Evolutionary conservation across 345 rosid genomes (phyloP), one percentile per base, ranked within the genome.

Genomic region (Pugionium dolabratum): DNA sequence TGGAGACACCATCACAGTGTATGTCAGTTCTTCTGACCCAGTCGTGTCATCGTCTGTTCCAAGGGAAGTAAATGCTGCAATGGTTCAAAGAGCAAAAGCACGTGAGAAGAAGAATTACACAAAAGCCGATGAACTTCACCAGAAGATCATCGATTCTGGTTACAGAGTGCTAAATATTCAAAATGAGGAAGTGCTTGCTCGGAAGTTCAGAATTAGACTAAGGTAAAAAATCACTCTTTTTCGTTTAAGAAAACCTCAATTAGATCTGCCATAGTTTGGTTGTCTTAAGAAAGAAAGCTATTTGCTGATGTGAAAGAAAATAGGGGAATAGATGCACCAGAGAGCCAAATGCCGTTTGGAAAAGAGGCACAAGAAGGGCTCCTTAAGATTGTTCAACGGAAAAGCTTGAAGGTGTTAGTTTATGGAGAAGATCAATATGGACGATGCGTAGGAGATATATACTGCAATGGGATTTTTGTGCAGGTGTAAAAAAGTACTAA

Each of bases 271-370:
- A 40, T 64, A 34, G 46, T 41, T 42, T 40, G 5, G 34, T 72
- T 56, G 48, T 18, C 71, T 49, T 46, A 58, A 29, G 4, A 5
- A 37, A 4, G 6, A 11, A 47, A 56, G 3, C 2, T 41, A 0
- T 57, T 50, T 58, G 66, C 40, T 60, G 52, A 8, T 54, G 72
- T 58, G 63, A 74, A 66, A 59, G 27, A 32, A 48, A 60, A 51
- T 67, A 93, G 96, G 78, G 98, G 97, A 63, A 90, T 93, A 62
- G 98, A 93, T 80, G 91, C 97, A 62, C 98, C 92, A 9, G 94
- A 90, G 77, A 77, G 85, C 46, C 41, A 50, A 53, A 93, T 93
- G 98, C 90, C 90, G 0, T 86, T 66, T 35, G 97, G 98, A 18
- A 63, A 85, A 71, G 86, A 93, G 72, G 88, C 98, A 31, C 80